Evolutionary conservation across 2,329 filamentous ascomycete species (phyloP).

Genomic region (Thelonectria rubi): DNA sequence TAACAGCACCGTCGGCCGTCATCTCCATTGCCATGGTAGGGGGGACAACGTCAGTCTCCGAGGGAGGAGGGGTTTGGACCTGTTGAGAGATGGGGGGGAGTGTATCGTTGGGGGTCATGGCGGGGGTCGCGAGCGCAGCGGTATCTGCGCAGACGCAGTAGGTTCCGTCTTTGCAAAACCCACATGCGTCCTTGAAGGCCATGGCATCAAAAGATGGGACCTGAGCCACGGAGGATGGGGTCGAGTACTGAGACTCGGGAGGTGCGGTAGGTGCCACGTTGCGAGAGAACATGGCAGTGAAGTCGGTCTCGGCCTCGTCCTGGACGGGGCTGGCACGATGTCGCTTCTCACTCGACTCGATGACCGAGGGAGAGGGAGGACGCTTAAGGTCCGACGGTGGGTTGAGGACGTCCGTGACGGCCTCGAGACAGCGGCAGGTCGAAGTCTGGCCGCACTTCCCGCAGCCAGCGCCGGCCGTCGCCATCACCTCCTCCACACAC

Average conservation of each 20-base stretch:
- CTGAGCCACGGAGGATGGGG: slow-evolving; percentile 49
- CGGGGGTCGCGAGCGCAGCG: slow-evolving; percentile 52
- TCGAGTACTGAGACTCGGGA: slow-evolving; percentile 37
- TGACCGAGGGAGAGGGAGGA: slow-evolving; percentile 55
- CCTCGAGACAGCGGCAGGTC: slow-evolving; percentile 71
- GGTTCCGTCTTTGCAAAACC: slow-evolving; percentile 84
- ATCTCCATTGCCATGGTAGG: slow-evolving; percentile 65
- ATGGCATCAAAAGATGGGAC: slow-evolving; percentile 49
- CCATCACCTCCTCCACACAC: slow-evolving; percentile 67
- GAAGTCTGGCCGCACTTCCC: slow-evolving; percentile 70
- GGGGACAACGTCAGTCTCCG: slow-evolving; percentile 66
- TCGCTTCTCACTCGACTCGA: slow-evolving; percentile 63
- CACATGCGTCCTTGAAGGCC: slow-evolving; percentile 73
- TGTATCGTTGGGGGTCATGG: slow-evolving; percentile 52
- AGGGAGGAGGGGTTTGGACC: slow-evolving; percentile 66
- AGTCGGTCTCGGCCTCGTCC: slow-evolving; percentile 76
- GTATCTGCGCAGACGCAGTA: slow-evolving; percentile 83
- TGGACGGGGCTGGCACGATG: slow-evolving; percentile 60
- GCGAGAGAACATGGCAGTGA: slow-evolving; percentile 71
- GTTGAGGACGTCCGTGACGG: slow-evolving; percentile 63
- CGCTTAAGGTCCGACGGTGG: slow-evolving; percentile 56
- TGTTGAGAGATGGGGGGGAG: slow-evolving; percentile 56
- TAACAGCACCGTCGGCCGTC: slow-evolving; percentile 67
- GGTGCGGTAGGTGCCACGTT: slow-evolving; percentile 45
- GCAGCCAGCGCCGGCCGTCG: slow-evolving; percentile 64